phyloP scores from a whole-genome alignment of 768 basidiomycete genomes.

The Kwoniella bestiolae region DNA sequence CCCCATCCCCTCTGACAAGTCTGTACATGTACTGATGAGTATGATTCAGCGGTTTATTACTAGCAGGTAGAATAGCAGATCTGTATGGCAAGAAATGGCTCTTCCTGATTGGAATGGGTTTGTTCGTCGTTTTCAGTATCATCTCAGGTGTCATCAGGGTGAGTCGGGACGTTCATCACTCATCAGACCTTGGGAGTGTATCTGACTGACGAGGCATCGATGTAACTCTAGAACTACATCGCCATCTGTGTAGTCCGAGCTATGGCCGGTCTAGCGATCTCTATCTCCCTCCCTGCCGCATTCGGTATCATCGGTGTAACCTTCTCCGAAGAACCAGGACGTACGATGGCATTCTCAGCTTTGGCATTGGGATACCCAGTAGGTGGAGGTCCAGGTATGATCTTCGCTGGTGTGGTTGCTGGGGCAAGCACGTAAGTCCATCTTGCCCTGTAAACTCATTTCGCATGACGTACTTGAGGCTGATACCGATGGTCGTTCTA shows the following conservation, averaged over 20 bases:
- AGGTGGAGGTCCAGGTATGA: slow-evolving; percentile 70
- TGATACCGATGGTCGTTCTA: not conserved
- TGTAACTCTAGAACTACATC: slow-evolving; percentile 20
- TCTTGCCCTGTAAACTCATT: not conserved
- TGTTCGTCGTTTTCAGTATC: slow-evolving; percentile 66
- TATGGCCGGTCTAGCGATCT: slow-evolving; percentile 35
- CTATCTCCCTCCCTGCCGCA: slow-evolving; percentile 34
- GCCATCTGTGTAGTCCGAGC: slow-evolving; percentile 40
- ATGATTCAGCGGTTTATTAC: slow-evolving; percentile 30
- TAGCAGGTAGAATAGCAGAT: slow-evolving; percentile 46
- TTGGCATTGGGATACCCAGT: slow-evolving; percentile 81
- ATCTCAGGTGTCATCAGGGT: slow-evolving; percentile 32
- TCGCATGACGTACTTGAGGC: no score
- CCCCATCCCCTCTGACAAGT: not conserved
- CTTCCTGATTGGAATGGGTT: slow-evolving; percentile 67
- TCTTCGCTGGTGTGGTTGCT: slow-evolving; percentile 68
- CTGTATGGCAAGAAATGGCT: slow-evolving; percentile 70
- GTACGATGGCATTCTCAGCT: slow-evolving; percentile 77
- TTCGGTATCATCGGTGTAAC: slow-evolving; percentile 40
- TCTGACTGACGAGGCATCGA: no score
- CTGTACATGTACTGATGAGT: not conserved
- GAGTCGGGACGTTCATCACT: not conserved
- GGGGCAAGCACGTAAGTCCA: slow-evolving; percentile 16
- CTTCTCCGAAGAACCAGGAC: slow-evolving; percentile 55
- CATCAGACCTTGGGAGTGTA: not conserved